Base-by-base conservation (phyloP, 1,284 basidiomycete genomes). In the Microbotryomycetes sp. region DNA sequence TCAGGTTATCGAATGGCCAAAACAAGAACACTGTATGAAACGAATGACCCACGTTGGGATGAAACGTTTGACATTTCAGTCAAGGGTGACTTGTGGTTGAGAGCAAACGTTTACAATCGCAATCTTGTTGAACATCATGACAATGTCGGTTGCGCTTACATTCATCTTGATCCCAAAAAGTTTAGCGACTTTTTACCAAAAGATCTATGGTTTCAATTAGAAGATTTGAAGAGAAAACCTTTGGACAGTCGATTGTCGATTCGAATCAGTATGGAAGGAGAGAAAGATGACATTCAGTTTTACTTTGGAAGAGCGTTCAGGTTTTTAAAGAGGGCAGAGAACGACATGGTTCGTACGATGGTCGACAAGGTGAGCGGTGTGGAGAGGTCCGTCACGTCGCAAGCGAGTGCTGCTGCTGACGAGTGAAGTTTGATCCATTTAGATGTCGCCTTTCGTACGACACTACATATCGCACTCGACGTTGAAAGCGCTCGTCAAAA, bases 231-330 rank as follows among this genome's bases (percentile, higher is more conserved):
- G n/a, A 58, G 63, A 6, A 53, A 58, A 49, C 62, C 58, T 23
- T 53, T 67, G 19, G 61, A 69, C 5, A 59, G 93, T 1, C 84
- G 91, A 32, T 82, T 97, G 36, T 78, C 96, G 50, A 79, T 97
- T 26, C 83, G 96, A 6, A 83, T 98, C 57, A 94, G 91, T 74
- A 97, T 98, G 92, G 96, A 98, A 74, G 92, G 92, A 51, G 94
- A 97, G 80, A 90, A 94, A 76, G 67, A 69, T 61, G 96, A 98
- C 74, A 90, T 94, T 23, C 88, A 91, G 69, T 99, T 97, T 80
- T 92, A 92, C 79, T 99, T 98, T 74, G 96, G 96, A 14, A 82
- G 92, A 46, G 96, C 88, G 1, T 98, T 98, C 81, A 82, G 94
- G 45, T 92, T 87, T 52, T 76, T 99, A 70, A 97, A 98, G 77